Percentiles rank a stretch among this genome's conserved stretches.
phyloP scores from a whole-genome alignment of 2,329 filamentous ascomycete species.

The Lachnellula arida region DNA sequence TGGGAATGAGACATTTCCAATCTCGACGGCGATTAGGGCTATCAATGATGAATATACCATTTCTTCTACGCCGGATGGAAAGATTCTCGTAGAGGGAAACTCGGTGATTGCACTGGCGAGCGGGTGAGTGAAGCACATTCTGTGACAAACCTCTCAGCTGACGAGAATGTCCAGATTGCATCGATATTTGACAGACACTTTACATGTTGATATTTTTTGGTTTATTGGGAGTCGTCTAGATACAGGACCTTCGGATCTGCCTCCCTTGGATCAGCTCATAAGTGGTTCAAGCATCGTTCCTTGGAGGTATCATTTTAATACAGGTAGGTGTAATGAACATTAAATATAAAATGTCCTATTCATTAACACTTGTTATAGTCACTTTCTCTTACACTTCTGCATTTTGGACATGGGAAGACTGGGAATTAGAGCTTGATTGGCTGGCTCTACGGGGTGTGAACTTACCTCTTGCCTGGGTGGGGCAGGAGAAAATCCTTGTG shows the following conservation, averaged over 20 bases:
- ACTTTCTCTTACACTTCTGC: slow-evolving; percentile 48
- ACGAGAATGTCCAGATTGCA: slow-evolving; percentile 31
- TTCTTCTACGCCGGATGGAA: slow-evolving; percentile 22
- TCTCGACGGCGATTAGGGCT: background rate
- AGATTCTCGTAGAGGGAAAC: slow-evolving; percentile 32
- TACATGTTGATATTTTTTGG: slow-evolving; percentile 44
- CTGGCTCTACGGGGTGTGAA: slow-evolving; percentile 48
- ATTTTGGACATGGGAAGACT: slow-evolving; percentile 50
- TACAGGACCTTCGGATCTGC: slow-evolving; percentile 29
- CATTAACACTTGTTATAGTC: slow-evolving; percentile 29
- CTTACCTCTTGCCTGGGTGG: slow-evolving; percentile 47
- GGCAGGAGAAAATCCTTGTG: slow-evolving; percentile 45
- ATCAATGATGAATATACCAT: slow-evolving; percentile 19
- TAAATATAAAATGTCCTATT: background rate
- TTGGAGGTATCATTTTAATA: slow-evolving; percentile 48
- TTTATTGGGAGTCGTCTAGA: slow-evolving; percentile 40
- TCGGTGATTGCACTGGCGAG: slow-evolving; percentile 33
- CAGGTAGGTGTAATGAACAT: slow-evolving; percentile 31
- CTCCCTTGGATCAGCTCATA: slow-evolving; percentile 32
- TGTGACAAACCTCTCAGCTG: background rate
- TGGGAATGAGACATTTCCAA: slow-evolving; percentile 3
- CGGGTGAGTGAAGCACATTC: slow-evolving; percentile 26
- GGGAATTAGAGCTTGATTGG: slow-evolving; percentile 50
- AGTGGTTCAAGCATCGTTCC: slow-evolving; percentile 38
- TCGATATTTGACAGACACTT: slow-evolving; percentile 38